Evolutionary conservation across 108 stramenopile genomes (phyloP), one percentile per base, ranked within the genome.

Genomic region (Fistulifera solaris): DNA sequence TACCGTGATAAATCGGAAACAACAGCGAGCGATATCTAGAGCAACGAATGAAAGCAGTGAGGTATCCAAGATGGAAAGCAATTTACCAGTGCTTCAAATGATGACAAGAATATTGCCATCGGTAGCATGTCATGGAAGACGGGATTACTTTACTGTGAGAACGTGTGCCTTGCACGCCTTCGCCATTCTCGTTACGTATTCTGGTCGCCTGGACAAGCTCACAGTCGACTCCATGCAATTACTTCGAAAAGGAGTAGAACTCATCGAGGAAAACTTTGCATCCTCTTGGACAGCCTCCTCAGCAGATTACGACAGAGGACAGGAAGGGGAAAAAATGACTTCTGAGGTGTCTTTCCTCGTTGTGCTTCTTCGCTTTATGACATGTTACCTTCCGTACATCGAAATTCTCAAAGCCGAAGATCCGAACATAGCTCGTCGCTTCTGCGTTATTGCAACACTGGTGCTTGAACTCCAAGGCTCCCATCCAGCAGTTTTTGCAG

Each of bases 31-130:
- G 51, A 60, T 38, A 43, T 48, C 52, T 81, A 25, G 90, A 68
- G 72, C 6, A 19, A 46, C 83, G 81, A 40, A 83, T 83, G 48
- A 78, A 86, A 41, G 62, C 81, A 57, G 76, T 67, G 6, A 48
- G 70, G 4, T 52, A 66, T 21, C 53, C 43, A 17, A 67, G 71
- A 50, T 44, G 59, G 50, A 52, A 38, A 66, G 1, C 61, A 19
- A 66, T 21, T 68, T 79, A 0, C 81, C 74, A 22, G 61, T 79
- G 5, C 61, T 85, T 47, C 81, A 83, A 48, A 91, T 91, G 78
- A 77, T 91, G 72, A 87, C 71, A 31, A 67, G 83, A 54, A 54
- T 91, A 19, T 57, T 91, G 51, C 85, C 85, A 22, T 83, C 78
- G n/a, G 56, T 84, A 1, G 56, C 78, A 1, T 68, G 72, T 14